Base-by-base conservation (phyloP, 2,329 filamentous ascomycete species). In the Verticillium alfalfae region DNA sequence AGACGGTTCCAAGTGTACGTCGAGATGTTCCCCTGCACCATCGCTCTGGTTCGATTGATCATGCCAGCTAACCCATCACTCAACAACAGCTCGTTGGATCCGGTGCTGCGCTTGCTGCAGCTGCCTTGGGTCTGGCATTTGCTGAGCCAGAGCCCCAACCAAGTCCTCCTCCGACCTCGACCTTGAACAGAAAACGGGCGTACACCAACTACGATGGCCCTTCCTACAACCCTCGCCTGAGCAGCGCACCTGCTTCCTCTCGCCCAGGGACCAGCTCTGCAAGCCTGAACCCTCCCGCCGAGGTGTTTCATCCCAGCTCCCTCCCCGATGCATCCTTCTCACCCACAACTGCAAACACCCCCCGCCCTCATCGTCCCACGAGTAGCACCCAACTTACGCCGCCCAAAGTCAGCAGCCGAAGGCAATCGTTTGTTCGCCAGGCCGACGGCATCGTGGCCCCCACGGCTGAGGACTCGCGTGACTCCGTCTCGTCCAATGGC, bases 51-150 rank as follows among this genome's bases (percentile, higher is more conserved):
- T 64, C 31, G 34, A 52, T 65, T 34, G 54, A 5, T 3, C 8
- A 34, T 22, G 13, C 12, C 13, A 12, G 45, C 45, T 52, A 52
- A 56, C 54, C 13, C 16, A 5, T 13, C 18, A 15, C 15, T 31
- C 10, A 5, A 56, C 65, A 60, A 57, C 69, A 87, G 84, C 83
- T 87, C 69, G 81, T 86, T 75, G 84, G 84, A 73, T 82, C 84
- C 67, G 83, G 84, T 73, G 84, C 84, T 75, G 84, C 83, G 66
- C 81, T 86, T 72, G 84, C 84, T 75, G 83, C 84, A 70, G 84
- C 84, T 67, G 79, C 83, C 72, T 80, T 78, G 67, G 84, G 84
- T 67, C 75, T 87, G 65, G 82, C 83, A 66, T 86, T 87, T 72
- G 84, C 82, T 67, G 82, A 86, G 72, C 75, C 80, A 55, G 70